phyloP scores from a whole-genome alignment of 768 basidiomycete species.

The Pholiota conissans region DNA sequence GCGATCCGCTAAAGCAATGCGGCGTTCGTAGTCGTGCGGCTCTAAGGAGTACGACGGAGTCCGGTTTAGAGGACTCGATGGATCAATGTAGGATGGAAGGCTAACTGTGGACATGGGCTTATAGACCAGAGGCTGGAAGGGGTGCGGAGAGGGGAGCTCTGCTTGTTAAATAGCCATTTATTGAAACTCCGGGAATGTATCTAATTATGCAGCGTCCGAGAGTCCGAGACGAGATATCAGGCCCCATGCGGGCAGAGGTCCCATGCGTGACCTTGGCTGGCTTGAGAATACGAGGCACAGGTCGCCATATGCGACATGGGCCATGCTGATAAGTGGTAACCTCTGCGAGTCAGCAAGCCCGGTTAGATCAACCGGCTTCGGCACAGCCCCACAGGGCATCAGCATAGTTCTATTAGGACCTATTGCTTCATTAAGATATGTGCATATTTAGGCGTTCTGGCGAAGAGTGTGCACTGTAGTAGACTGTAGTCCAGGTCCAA shows the following conservation, averaged over 20 bases:
- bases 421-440: not conserved
- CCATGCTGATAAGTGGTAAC: constrained; percentile 9
- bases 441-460: not conserved
- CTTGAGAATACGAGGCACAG: constrained; percentile 17
- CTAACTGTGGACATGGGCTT: constrained; percentile 30
- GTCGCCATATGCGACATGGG: constrained; percentile 15
- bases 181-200: constrained; percentile 8
- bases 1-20: constrained; percentile 45
- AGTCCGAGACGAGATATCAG: constrained; percentile 3
- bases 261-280: constrained; percentile 17
- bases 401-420: not conserved
- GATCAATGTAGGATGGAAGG: constrained; percentile 49
- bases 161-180: not conserved
- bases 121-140: not conserved
- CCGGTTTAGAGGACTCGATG: constrained; percentile 29
- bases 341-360: not conserved
- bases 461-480: not conserved
- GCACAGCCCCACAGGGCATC: not conserved
- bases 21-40: constrained; percentile 53
- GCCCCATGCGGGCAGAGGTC: constrained; percentile 1
- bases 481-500: not conserved
- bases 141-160: not conserved
- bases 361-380: constrained; percentile 5
- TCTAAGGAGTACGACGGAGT: constrained; percentile 55
- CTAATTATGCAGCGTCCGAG: constrained; percentile 6